phyloP scores from a whole-genome alignment of 176 grass and related monocot species.

The Cenchrus americanus region DNA sequence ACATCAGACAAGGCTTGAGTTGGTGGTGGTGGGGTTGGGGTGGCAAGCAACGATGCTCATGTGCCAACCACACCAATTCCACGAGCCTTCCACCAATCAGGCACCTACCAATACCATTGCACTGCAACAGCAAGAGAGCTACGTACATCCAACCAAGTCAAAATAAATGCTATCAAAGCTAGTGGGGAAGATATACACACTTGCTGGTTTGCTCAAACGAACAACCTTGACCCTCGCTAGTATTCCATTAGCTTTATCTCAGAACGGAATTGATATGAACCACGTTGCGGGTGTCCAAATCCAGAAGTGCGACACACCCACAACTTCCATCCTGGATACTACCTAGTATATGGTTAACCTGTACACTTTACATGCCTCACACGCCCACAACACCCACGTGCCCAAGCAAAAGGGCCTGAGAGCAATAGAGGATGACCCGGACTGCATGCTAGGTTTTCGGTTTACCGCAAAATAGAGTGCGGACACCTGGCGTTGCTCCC shows the following conservation, averaged over 20 bases:
- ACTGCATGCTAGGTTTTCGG: background rate
- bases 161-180: background rate
- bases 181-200: background rate
- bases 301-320: background rate
- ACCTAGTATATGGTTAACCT: slow-evolving; percentile 33
- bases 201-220: background rate
- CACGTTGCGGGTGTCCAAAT: background rate
- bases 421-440: background rate
- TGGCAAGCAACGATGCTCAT: background rate
- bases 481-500: background rate
- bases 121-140: background rate
- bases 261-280: background rate
- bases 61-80: background rate
- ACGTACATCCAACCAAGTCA: background rate
- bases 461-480: slow-evolving; percentile 10
- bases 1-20: background rate
- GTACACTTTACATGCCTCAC: slow-evolving; percentile 47
- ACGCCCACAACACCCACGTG: background rate
- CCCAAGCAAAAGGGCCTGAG: slow-evolving; percentile 1
- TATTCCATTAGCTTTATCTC: slow-evolving; percentile 36
- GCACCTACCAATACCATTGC: background rate
- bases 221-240: background rate
- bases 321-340: slow-evolving; percentile 13
- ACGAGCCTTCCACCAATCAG: background rate
- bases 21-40: background rate